phyloP scores from a whole-genome alignment of 306 rosid genomes.

The Cucurbita moschata region DNA sequence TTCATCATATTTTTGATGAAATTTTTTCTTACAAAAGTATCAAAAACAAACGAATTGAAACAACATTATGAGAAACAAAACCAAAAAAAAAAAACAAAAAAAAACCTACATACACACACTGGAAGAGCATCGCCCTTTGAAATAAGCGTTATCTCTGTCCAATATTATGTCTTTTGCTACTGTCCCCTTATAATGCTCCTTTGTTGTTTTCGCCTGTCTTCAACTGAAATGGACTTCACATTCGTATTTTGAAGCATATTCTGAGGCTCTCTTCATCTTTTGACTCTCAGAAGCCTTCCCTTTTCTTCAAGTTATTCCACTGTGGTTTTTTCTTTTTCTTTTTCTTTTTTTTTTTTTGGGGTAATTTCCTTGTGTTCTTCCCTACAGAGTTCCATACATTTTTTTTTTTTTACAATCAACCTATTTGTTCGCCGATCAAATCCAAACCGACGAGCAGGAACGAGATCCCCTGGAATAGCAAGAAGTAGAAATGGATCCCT shows the following conservation, averaged over 20 bases:
- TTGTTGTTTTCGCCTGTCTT: neutral
- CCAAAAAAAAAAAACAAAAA: neutral
- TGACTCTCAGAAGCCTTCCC: neutral
- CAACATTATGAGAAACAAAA: neutral
- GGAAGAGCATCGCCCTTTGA: slow-evolving; percentile 3
- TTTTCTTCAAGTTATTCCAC: neutral
- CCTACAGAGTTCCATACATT: neutral
- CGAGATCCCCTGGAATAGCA: slow-evolving; percentile 80
- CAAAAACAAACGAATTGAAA: slow-evolving; percentile 4
- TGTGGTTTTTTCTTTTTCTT: neutral
- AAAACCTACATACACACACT: slow-evolving; percentile 2
- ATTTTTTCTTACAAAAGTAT: slow-evolving; percentile 4
- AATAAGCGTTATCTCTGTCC: neutral
- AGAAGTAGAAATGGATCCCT: slow-evolving; percentile 91
- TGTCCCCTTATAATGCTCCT: neutral
- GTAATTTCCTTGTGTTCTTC: neutral
- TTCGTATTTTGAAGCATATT: neutral
- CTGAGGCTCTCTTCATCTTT: neutral
- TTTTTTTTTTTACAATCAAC: slow-evolving; percentile 13
- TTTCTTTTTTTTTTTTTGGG: slow-evolving; percentile 1
- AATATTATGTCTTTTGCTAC: neutral
- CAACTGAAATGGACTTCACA: neutral
- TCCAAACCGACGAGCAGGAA: slow-evolving; percentile 84
- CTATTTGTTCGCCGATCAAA: slow-evolving; percentile 78
- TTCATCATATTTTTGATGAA: neutral